Conservation (phyloP, 306 rosid genomes). For the Vicia sativa region DNA sequence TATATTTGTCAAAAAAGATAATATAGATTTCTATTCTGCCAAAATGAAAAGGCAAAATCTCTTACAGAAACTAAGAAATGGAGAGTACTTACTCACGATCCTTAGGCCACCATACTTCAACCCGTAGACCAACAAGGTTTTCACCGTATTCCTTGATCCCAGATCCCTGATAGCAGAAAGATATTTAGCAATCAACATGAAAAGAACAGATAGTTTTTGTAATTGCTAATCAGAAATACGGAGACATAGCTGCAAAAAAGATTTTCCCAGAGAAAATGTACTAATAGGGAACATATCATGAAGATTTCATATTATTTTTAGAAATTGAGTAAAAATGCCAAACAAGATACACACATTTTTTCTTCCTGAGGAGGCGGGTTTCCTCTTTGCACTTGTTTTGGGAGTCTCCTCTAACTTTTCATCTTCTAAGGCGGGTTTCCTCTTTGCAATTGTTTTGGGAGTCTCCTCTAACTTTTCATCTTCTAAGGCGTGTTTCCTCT, state of each 20-base stretch:
- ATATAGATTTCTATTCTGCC: background rate
- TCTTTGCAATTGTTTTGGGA: constrained; percentile 61
- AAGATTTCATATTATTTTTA: constrained; percentile 6
- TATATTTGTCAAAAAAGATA: constrained; percentile 21
- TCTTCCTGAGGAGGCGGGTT: constrained; percentile 54
- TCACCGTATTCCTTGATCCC: constrained; percentile 51
- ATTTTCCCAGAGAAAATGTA: constrained; percentile 19
- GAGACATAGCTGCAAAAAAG: constrained; percentile 15
- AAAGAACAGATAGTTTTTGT: constrained; percentile 22
- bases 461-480: constrained; percentile 53
- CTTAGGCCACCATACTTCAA: constrained; percentile 89
- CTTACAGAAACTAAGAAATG: constrained; percentile 25
- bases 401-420: constrained; percentile 55
- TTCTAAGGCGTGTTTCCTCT: constrained; percentile 63
- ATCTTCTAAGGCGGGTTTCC: constrained; percentile 57
- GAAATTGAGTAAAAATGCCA: background rate
- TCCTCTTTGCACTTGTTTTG: constrained; percentile 65
- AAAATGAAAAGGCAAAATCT: constrained; percentile 22
- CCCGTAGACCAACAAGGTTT: constrained; percentile 60
- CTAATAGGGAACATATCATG: background rate
- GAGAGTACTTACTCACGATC: constrained; percentile 67
- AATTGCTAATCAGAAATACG: constrained; percentile 32
- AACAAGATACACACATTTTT: constrained; percentile 52
- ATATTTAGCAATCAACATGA: constrained; percentile 15
- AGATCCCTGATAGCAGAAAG: constrained; percentile 52